These are phyloP conservation scores for Pseudohyphozyma bogoriensis DNA, from an alignment of 768 basidiomycete genomes.

Conservation along the genomic window DNA sequence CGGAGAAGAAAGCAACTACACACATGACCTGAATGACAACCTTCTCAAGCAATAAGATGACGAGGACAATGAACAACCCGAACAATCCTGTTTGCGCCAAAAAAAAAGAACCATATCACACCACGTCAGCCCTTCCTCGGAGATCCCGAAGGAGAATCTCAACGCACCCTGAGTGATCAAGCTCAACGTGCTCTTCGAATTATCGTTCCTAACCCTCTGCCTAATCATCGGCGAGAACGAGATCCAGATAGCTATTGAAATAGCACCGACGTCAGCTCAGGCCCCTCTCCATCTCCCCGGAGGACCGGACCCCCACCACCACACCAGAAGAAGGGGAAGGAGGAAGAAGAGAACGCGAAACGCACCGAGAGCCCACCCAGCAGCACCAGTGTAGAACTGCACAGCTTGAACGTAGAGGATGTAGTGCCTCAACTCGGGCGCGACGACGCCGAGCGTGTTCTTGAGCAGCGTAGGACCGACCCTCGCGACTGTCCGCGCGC, in stretches of 20 bases:
- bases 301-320: too few relatives aligned
- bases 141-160: too few relatives aligned
- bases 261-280: not conserved
- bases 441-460: constrained; percentile 60
- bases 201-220: constrained; percentile 6
- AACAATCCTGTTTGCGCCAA: too few relatives aligned
- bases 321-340: too few relatives aligned
- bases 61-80: constrained; percentile 57
- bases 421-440: constrained; percentile 60
- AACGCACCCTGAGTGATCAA: constrained; percentile 55
- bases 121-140: too few relatives aligned
- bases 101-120: too few relatives aligned
- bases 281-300: too few relatives aligned
- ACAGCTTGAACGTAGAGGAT: constrained; percentile 67
- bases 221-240: constrained; percentile 54
- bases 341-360: not conserved
- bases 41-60: constrained; percentile 68
- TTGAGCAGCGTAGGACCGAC: constrained; percentile 35
- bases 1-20: not conserved
- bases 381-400: constrained; percentile 45
- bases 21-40: constrained; percentile 71
- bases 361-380: constrained; percentile 25
- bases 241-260: constrained; percentile 50
- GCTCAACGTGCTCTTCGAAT: constrained; percentile 41
- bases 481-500: constrained; percentile 60